Base-by-base conservation (phyloP, 164 flowering plant genomes). In the Santalum album region DNA sequence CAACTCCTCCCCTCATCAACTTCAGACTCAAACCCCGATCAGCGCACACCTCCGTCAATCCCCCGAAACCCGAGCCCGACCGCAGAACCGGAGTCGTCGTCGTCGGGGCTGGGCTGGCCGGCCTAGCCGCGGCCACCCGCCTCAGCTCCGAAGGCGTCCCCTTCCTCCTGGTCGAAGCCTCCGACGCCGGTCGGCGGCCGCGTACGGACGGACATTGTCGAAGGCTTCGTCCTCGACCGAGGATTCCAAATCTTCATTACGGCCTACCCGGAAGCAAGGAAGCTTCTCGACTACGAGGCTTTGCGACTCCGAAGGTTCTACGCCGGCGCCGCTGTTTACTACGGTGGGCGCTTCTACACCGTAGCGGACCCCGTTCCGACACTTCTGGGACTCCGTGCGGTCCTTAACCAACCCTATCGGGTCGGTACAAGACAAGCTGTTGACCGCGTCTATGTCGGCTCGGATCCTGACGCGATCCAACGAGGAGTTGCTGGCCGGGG, bases 161-260 rank as follows among this genome's bases (percentile, higher is more conserved):
- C 6, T 91, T 82, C 72, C 63, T 77, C 67, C 84, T 91, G 53
- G 63, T 91, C 4, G 98, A 91, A 62, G 72, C 96, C 7, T 84
- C 98, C 39, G 95, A 91, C 52, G 79, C 65, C n/a, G 53, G 87
- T 84, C 38, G 96, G 96, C 42, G 96, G 96, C 63, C 95, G 98
- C 25, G 98, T 88, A 46, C 66, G 98, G 2, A 88, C 95, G 1
- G 98, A 91, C 56, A 7, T 36, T 15, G 72, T 81, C 40, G 86
- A 87, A 58, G 96, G 98, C 46, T 88, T 82, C 65, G 69, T 79
- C 43, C 82, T 91, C 51, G 98, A 91, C 56, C 80, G 98, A 19
- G 96, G 98, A 16, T 91, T 91, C 69, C 96, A 91, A 48, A 91
- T 91, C 73, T 84, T 91, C 82, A 88, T 88, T 72, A 91, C 96